These are phyloP conservation scores for Monilinia laxa DNA, from an alignment of 2,329 filamentous ascomycete genomes.

Conservation along the genomic window DNA sequence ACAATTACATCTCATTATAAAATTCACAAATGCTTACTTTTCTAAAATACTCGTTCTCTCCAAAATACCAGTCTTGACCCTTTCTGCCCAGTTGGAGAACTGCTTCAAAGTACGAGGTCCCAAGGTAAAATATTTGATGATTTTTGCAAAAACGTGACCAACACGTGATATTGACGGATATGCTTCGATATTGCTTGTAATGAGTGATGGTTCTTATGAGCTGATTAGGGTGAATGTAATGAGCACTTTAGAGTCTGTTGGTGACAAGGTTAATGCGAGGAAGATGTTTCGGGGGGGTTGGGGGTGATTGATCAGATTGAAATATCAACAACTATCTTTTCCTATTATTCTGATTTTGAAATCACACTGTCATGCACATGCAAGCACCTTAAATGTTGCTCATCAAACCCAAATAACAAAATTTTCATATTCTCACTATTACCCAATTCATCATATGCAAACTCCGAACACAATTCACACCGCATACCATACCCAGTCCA, in stretches of 20 bases:
- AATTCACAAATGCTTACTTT: neutral
- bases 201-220: too few relatives aligned
- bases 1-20: neutral
- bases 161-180: neutral
- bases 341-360: neutral
- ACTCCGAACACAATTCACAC: neutral
- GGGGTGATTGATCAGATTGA: too few relatives aligned
- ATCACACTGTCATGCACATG: neutral
- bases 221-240: too few relatives aligned
- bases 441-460: neutral
- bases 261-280: neutral
- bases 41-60: neutral
- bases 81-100: neutral
- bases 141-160: neutral
- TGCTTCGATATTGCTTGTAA: conserved; percentile 19
- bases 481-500: neutral
- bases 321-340: neutral
- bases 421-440: neutral
- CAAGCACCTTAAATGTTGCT: neutral
- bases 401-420: neutral
- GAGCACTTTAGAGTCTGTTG: too few relatives aligned
- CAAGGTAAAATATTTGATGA: neutral
- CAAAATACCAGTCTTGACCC: neutral
- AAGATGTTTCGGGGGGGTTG: too few relatives aligned
- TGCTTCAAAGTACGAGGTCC: neutral